Evolutionary conservation across 2,329 filamentous ascomycete species (phyloP).

Genomic region (Exophiala calicioides): DNA sequence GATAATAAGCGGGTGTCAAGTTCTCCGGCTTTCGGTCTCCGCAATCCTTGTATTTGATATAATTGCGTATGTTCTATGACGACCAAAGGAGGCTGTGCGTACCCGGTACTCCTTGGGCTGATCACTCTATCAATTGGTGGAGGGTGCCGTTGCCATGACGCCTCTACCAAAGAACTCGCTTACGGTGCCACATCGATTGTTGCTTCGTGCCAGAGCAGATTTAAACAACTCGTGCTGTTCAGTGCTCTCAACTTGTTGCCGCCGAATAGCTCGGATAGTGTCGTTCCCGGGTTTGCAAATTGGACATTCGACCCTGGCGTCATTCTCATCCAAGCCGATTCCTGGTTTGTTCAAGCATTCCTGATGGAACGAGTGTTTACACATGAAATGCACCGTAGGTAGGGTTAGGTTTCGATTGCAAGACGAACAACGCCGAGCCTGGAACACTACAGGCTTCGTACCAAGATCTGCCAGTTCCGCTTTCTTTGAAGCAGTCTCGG

Average conservation of each 20-base stretch:
- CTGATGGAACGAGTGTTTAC: constrained; percentile 96
- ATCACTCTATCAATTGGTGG: constrained; percentile 20
- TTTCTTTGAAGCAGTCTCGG: constrained; percentile 78
- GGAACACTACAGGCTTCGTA: constrained; percentile 82
- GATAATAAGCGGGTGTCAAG: too few relatives aligned
- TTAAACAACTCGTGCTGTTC: constrained; percentile 87
- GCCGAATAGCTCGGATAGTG: constrained; percentile 82
- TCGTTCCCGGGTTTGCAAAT: constrained; percentile 81
- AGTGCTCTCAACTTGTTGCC: constrained; percentile 81
- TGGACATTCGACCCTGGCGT: constrained; percentile 78
- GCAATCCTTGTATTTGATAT: too few relatives aligned
- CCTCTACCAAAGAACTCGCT: constrained; percentile 94
- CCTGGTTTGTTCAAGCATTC: constrained; percentile 69
- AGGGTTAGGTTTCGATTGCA: constrained; percentile 79
- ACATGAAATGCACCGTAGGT: constrained; percentile 91
- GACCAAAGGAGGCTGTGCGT: too few relatives aligned
- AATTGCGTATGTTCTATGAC: too few relatives aligned
- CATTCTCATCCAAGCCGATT: constrained; percentile 54
- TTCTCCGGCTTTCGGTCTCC: too few relatives aligned
- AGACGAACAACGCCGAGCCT: constrained; percentile 81
- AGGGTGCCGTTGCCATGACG: constrained; percentile 64
- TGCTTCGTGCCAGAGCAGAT: constrained; percentile 72
- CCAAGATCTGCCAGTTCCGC: constrained; percentile 75
- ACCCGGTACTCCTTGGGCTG: too few relatives aligned
- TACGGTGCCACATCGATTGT: constrained; percentile 76